phyloP scores from a whole-genome alignment of 768 basidiomycete species.

The Suillus alpinus region DNA sequence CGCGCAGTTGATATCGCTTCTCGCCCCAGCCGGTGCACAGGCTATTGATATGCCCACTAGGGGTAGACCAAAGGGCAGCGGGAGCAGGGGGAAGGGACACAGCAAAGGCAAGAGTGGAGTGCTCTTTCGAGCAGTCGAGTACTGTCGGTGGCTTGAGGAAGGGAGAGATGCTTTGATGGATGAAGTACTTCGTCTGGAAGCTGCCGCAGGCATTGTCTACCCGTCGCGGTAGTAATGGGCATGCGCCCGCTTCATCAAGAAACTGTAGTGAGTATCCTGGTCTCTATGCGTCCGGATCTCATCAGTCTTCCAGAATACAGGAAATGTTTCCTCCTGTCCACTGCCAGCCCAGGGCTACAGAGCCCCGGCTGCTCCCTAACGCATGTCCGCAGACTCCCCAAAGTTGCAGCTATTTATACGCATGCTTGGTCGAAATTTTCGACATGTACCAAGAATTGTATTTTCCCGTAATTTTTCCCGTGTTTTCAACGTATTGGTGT shows the following conservation, averaged over 20 bases:
- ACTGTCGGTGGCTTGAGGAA: constrained; percentile 84
- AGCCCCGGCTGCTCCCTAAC: neutral
- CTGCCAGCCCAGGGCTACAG: neutral
- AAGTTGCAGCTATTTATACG: neutral
- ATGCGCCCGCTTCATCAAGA: neutral
- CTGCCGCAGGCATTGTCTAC: constrained; percentile 52
- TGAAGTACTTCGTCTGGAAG: constrained; percentile 69
- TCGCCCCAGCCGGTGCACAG: constrained; percentile 75
- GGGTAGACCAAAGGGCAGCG: constrained; percentile 79
- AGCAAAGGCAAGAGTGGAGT: constrained; percentile 90
- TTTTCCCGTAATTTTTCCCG: neutral
- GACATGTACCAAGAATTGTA: neutral
- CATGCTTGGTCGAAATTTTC: neutral
- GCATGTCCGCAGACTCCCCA: neutral
- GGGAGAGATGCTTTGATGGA: constrained; percentile 65
- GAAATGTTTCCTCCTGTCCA: neutral
- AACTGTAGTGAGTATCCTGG: neutral
- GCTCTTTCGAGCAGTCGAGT: constrained; percentile 82
- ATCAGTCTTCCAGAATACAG: neutral
- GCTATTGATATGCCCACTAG: constrained; percentile 72
- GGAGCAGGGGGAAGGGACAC: constrained; percentile 58
- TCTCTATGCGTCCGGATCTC: neutral
- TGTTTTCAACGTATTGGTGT: neutral
- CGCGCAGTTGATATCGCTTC: constrained; percentile 76
- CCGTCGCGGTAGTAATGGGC: neutral